These are phyloP conservation scores for Yarrowia sp. DNA, from an alignment of 805 yeast species.

Conservation along the genomic window DNA sequence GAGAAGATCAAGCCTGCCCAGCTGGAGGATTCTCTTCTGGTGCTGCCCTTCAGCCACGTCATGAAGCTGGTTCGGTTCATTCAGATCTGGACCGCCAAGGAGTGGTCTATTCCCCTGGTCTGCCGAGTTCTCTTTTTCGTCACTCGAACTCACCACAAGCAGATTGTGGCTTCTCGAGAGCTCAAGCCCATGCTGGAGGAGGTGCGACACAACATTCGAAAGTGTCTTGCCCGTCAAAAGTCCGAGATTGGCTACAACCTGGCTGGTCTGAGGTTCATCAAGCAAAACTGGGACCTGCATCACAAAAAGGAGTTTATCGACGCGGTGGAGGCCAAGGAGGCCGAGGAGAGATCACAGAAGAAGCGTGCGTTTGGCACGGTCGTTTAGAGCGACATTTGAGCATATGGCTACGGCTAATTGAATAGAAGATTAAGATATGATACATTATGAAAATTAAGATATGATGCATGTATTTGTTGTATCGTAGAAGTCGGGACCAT, in stretches of 20 bases:
- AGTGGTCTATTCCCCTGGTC: slow-evolving; percentile 56
- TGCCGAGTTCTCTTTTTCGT: slow-evolving; percentile 75
- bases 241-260: slow-evolving; percentile 76
- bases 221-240: slow-evolving; percentile 49
- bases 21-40: slow-evolving; percentile 86
- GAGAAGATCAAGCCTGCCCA: slow-evolving; percentile 74
- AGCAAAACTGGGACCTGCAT: slow-evolving; percentile 70
- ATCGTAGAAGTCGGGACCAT: too few species aligned
- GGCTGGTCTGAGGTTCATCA: slow-evolving; percentile 72
- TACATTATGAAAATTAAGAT: too few species aligned
- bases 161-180: slow-evolving; percentile 51
- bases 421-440: not conserved
- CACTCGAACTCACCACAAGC: slow-evolving; percentile 69
- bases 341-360: slow-evolving; percentile 53
- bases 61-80: slow-evolving; percentile 67
- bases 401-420: too few species aligned
- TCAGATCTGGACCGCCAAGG: slow-evolving; percentile 61
- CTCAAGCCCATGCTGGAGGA: slow-evolving; percentile 61
- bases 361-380: slow-evolving; percentile 59
- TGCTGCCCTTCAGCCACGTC: slow-evolving; percentile 84
- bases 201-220: slow-evolving; percentile 62
- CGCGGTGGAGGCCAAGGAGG: slow-evolving; percentile 53
- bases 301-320: slow-evolving; percentile 76
- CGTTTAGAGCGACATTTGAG: not conserved
- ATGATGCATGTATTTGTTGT: too few species aligned